Evolutionary conservation across 2,329 filamentous ascomycete species (phyloP).

Genomic region (Talaromyces rugulosus): DNA sequence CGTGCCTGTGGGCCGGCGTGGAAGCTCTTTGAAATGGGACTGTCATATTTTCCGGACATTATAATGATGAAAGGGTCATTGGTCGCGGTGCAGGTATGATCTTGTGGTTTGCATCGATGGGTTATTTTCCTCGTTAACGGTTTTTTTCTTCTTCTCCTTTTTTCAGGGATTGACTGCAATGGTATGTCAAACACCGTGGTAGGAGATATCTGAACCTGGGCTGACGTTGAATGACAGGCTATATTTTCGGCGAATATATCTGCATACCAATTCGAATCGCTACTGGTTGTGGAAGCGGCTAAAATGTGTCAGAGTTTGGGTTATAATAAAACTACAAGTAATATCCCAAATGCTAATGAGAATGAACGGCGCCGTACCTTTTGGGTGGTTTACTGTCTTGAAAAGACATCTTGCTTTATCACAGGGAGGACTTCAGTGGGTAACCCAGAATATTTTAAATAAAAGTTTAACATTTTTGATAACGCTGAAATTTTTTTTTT

Average conservation of each 20-base stretch:
- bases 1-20: conserved; percentile 35
- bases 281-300: conserved; percentile 25
- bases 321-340: conserved; percentile 21
- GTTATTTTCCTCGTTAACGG: no score
- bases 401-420: conserved; percentile 29
- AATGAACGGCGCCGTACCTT: conserved; percentile 22
- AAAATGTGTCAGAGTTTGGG: conserved; percentile 24
- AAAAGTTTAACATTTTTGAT: no score
- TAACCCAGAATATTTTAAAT: no score
- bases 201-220: no score
- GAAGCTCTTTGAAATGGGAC: conserved; percentile 20
- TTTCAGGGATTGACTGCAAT: conserved; percentile 8
- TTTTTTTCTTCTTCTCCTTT: no score
- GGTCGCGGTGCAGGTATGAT: conserved; percentile 6
- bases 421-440: conserved; percentile 26
- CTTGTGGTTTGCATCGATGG: no score
- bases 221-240: no score
- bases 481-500: no score
- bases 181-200: background rate
- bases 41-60: conserved; percentile 11
- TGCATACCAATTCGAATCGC: conserved; percentile 6
- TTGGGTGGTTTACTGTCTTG: conserved; percentile 34
- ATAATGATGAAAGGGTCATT: conserved; percentile 4
- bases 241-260: conserved; percentile 7
- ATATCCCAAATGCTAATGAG: conserved; percentile 14